Base-by-base conservation (phyloP, 169 alveolate genomes). In the Cryptosporidium bovis region DNA sequence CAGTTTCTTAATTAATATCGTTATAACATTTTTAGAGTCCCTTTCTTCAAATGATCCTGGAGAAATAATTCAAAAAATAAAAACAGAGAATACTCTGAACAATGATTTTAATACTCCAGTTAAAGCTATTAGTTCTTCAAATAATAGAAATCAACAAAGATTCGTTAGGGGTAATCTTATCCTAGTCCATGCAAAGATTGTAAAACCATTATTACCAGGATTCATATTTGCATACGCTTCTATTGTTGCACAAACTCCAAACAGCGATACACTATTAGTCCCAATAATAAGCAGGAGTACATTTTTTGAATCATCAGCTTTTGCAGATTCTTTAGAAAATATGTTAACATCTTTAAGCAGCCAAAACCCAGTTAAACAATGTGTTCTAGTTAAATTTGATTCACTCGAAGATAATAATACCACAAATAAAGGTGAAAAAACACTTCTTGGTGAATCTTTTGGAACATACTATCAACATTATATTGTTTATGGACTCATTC, bases 1-100 rank as follows among this genome's bases (percentile, higher is more conserved):
- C 18, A 71, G 87, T 27, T 62, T 77, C 50, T 24, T 77, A 24
- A 77, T 62, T 44, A 60, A 27, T 40, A 40, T 77, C 33, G 62
- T 77, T 15, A 31, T 77, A n/a, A 77, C 87, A 18, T n/a, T 77
- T 29, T 27, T 77, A 8, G 65, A 77, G 12, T 77, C 77, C 3
- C 65, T 77, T n/a, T 60, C 50, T 3, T 58, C 87, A 4, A 77
- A 77, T 77, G 87, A 77, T 1, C 33, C 87, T 8, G 87, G 87
- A 8, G 87, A 77, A 36, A 66, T 60, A 44, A 44, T 77, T 8
- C 27, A 33, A 31, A 8, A 29, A 3, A 77, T 77, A 16, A 33
- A 34, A 46, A 20, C 58, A 3, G 83, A 56, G 1, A 40, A 62
- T 20, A 2, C 18, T 12, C 12, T 55, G 44, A 71, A 56, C 7